Percentiles rank a stretch among this genome's conserved stretches.
Conservation (phyloP, 2,329 filamentous ascomycete genomes). For the Tolypocladium pustulatum region DNA sequence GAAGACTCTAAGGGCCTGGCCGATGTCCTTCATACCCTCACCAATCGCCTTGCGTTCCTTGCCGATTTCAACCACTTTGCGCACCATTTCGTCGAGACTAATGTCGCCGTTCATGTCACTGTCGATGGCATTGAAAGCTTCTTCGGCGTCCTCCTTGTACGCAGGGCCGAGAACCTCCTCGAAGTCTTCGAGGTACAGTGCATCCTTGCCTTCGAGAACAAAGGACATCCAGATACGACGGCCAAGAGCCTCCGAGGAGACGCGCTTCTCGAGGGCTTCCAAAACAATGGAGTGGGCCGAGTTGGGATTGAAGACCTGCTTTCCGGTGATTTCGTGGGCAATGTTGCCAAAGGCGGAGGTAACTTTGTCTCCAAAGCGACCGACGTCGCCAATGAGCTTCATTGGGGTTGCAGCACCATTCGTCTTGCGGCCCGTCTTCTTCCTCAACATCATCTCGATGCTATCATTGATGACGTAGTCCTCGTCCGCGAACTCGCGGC, state of each 20-base stretch:
- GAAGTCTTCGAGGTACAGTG: constrained; percentile 71
- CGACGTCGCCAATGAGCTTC: constrained; percentile 65
- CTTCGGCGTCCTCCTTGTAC: constrained; percentile 68
- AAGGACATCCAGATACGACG: constrained; percentile 97
- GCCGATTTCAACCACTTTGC: constrained; percentile 74
- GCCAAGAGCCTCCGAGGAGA: constrained; percentile 84
- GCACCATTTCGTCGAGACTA: constrained; percentile 87
- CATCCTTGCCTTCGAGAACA: constrained; percentile 78
- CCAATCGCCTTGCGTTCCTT: constrained; percentile 80
- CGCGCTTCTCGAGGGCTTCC: constrained; percentile 75
- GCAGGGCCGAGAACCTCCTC: constrained; percentile 73
- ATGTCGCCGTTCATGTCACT: constrained; percentile 88
- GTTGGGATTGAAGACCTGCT: constrained; percentile 88
- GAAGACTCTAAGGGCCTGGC: constrained; percentile 83
- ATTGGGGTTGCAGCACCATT: constrained; percentile 64
- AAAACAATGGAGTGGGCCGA: constrained; percentile 83
- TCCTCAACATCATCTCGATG: constrained; percentile 56
- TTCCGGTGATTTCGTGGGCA: constrained; percentile 89
- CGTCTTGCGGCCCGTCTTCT: constrained; percentile 37
- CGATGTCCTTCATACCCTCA: constrained; percentile 94
- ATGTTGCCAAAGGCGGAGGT: constrained; percentile 89
- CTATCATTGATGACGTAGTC: constrained; percentile 87
- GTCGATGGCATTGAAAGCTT: constrained; percentile 74
- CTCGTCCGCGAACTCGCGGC: constrained; percentile 79
- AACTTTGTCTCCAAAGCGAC: constrained; percentile 82